These are phyloP conservation scores for Colletotrichum magnum DNA, from an alignment of 2,329 filamentous ascomycete species.

Conservation along the genomic window DNA sequence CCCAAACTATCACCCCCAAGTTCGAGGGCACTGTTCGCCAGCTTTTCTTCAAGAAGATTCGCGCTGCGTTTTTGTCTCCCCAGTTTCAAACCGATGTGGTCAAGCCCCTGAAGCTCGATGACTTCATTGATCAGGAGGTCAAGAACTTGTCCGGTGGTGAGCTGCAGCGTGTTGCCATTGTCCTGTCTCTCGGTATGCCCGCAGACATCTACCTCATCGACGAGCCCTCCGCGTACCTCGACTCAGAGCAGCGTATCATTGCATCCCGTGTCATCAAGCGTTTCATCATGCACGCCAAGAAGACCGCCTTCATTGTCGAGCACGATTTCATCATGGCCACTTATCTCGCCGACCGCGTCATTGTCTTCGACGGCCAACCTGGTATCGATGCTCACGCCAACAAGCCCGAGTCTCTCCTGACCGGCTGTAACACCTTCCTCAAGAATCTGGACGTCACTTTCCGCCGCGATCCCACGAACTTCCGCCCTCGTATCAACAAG, in stretches of 20 bases:
- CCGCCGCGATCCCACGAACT: constrained; percentile 96
- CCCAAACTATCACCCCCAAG: constrained; percentile 98
- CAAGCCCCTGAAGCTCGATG: constrained; percentile 98
- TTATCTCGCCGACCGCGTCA: constrained; percentile 88
- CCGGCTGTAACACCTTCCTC: constrained; percentile 96
- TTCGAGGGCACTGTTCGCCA: constrained; percentile 97
- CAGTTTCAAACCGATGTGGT: constrained; percentile 99
- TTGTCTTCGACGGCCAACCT: constrained; percentile 96
- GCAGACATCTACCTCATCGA: constrained; percentile 99
- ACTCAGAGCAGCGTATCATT: constrained; percentile 99
- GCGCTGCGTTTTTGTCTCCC: constrained; percentile 93
- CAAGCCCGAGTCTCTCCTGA: constrained; percentile 90
- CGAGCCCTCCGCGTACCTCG: constrained; percentile 96
- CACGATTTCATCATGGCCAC: constrained; percentile 99
- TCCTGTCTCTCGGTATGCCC: constrained; percentile 93
- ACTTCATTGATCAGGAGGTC: constrained; percentile 99
- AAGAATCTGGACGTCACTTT: constrained; percentile 98
- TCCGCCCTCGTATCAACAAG: constrained; percentile 99
- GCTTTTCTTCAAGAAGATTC: constrained; percentile 99
- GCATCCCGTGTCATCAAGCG: constrained; percentile 98
- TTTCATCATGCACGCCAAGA: constrained; percentile 99
- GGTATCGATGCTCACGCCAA: constrained; percentile 91
- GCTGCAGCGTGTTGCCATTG: constrained; percentile 98
- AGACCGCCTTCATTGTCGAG: constrained; percentile 99
- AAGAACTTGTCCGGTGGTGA: constrained; percentile 99